phyloP scores from a whole-genome alignment of 2,329 filamentous ascomycete species.

The Ceratocystis huliohia region DNA sequence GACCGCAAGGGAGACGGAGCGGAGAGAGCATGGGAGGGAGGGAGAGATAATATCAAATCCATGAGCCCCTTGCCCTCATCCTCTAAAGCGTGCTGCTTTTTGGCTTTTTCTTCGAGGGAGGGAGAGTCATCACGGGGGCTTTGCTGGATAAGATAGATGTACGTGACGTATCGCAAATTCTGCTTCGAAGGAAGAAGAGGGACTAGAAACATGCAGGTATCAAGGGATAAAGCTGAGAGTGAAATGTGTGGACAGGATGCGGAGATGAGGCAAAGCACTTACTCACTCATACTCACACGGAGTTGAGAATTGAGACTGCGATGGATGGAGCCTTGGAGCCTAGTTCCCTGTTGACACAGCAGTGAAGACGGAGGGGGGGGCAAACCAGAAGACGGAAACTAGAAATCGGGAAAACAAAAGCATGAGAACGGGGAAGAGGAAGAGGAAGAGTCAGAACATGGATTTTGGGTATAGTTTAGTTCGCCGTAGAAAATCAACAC shows the following conservation, averaged over 20 bases:
- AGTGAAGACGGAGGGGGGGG: not conserved
- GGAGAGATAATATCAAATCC: too few relatives aligned
- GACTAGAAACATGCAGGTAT: conserved; percentile 7
- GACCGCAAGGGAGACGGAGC: not conserved
- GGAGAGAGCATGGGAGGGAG: too few relatives aligned
- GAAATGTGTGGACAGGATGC: too few relatives aligned
- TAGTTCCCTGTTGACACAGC: not conserved
- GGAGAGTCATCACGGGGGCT: not conserved
- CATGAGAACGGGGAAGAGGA: not conserved
- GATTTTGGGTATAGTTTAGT: not conserved
- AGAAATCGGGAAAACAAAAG: not conserved
- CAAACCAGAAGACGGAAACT: not conserved
- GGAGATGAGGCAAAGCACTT: too few relatives aligned
- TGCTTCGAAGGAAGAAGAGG: not conserved
- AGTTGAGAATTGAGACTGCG: not conserved
- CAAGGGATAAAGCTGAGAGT: conserved; percentile 7
- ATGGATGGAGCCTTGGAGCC: not conserved
- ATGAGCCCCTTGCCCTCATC: too few relatives aligned
- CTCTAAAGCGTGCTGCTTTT: too few relatives aligned
- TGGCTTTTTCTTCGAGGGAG: not conserved
- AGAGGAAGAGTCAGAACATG: not conserved
- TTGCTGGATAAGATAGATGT: not conserved
- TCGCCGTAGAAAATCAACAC: not conserved
- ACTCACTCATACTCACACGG: not conserved
- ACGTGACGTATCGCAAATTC: not conserved